A percentile compares a stretch with the other conserved stretches of the same genome.
These are phyloP conservation scores for Aspergillus arachidicola DNA, from an alignment of 2,329 filamentous ascomycete species.

Conservation along the genomic window DNA sequence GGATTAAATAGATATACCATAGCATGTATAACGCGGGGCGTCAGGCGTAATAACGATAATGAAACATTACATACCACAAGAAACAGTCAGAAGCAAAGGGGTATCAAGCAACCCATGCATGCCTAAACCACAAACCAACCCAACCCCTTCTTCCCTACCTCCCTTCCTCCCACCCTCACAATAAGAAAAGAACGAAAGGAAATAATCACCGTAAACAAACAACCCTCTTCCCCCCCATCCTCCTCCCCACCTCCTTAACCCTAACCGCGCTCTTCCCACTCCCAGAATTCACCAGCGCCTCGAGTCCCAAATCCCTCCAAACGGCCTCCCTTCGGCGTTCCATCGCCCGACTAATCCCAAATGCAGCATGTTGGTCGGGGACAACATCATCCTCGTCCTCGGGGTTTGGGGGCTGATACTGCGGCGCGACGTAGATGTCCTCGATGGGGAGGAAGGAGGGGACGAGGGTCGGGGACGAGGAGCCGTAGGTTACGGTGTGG, in stretches of 20 bases:
- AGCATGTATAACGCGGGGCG: slow-evolving; percentile 4
- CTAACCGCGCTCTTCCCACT: slow-evolving; percentile 21
- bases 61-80: neutral
- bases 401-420: slow-evolving; percentile 65
- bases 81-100: neutral
- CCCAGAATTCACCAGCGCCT: slow-evolving; percentile 26
- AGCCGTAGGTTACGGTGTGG: slow-evolving; percentile 31
- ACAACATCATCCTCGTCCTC: slow-evolving; percentile 70
- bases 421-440: slow-evolving; percentile 62
- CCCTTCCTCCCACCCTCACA: too few species aligned
- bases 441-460: slow-evolving; percentile 55
- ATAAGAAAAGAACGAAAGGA: neutral
- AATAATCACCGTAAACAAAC: slow-evolving; percentile 38
- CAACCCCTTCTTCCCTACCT: too few species aligned
- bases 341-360: slow-evolving; percentile 66
- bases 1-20: neutral
- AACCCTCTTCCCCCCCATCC: slow-evolving; percentile 43
- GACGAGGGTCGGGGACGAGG: slow-evolving; percentile 35
- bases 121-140: neutral
- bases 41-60: slow-evolving; percentile 1
- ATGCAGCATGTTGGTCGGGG: slow-evolving; percentile 68
- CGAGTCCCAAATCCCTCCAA: slow-evolving; percentile 58
- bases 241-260: slow-evolving; percentile 33
- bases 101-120: neutral
- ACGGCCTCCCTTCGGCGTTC: slow-evolving; percentile 55